Evolutionary conservation across 2,329 filamentous ascomycete species (phyloP).

Genomic region (Pseudopyricularia cyperi): DNA sequence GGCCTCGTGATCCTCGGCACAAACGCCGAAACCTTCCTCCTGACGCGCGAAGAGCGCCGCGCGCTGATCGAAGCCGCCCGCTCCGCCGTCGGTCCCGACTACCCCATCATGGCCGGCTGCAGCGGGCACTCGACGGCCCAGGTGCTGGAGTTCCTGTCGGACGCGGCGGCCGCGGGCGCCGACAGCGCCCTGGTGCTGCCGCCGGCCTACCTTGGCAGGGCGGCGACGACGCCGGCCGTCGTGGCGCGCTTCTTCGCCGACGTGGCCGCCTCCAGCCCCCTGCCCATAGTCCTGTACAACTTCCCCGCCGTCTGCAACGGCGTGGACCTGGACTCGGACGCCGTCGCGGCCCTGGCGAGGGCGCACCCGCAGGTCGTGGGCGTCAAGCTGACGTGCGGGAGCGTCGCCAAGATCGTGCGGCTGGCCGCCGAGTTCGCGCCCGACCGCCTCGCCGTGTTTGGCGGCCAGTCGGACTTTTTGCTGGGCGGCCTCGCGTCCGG

Average conservation of each 20-base stretch:
- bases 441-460: constrained; percentile 52
- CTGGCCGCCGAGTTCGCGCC: constrained; percentile 36
- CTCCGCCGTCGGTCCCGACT: constrained; percentile 34
- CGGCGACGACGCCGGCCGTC: constrained; percentile 41
- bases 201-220: constrained; percentile 52
- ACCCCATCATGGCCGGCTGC: constrained; percentile 50
- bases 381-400: constrained; percentile 47
- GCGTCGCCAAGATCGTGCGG: constrained; percentile 57
- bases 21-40: constrained; percentile 20
- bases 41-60: constrained; percentile 18
- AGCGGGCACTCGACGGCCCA: constrained; percentile 52
- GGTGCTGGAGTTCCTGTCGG: constrained; percentile 43
- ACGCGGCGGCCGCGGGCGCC: constrained; percentile 46
- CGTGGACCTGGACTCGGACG: constrained; percentile 53
- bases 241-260: constrained; percentile 47
- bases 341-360: constrained; percentile 37
- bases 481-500: constrained; percentile 46
- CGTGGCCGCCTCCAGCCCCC: constrained; percentile 33
- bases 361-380: constrained; percentile 9
- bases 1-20: constrained; percentile 20
- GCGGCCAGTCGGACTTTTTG: constrained; percentile 62
- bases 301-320: constrained; percentile 58
- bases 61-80: constrained; percentile 42
- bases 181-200: constrained; percentile 50
- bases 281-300: constrained; percentile 55